Evolutionary conservation across 2,329 filamentous ascomycete species (phyloP).

Genomic region (Epichloe sibirici): DNA sequence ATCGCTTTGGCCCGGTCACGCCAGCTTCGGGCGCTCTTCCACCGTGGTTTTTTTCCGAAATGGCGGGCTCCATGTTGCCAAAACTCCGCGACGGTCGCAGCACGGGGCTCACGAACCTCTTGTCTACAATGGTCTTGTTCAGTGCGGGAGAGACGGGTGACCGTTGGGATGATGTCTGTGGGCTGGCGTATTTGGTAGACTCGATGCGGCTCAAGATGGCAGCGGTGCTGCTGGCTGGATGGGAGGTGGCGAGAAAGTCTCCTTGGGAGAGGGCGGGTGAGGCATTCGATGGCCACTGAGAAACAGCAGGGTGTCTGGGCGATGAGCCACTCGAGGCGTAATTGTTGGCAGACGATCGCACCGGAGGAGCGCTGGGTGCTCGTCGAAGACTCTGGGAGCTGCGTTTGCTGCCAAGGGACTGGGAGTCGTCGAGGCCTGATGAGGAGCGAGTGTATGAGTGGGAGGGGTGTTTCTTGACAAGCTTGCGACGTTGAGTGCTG

Average conservation of each 20-base stretch:
- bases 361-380: conserved; percentile 46
- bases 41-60: conserved; percentile 26
- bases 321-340: conserved; percentile 39
- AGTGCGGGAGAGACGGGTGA: conserved; percentile 20
- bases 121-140: conserved; percentile 41
- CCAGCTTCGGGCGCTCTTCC: conserved; percentile 28
- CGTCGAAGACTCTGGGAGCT: conserved; percentile 51
- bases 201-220: conserved; percentile 50
- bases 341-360: conserved; percentile 33
- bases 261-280: conserved; percentile 33
- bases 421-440: conserved; percentile 42
- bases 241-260: conserved; percentile 30
- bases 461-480: conserved; percentile 50
- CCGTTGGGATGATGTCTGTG: conserved; percentile 19
- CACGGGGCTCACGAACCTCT: conserved; percentile 36
- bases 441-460: conserved; percentile 30
- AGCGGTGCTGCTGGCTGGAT: conserved; percentile 1
- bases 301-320: conserved; percentile 31
- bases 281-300: conserved; percentile 30
- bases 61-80: conserved; percentile 22
- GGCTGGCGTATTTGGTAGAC: conserved; percentile 30
- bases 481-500: conserved; percentile 43
- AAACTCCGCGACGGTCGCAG: conserved; percentile 53
- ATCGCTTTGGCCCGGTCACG: conserved; percentile 50
- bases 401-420: conserved; percentile 48